Percentiles rank a stretch among this genome's conserved stretches.
phyloP scores from a whole-genome alignment of 1,284 basidiomycete species.

The Sphaerobolus stellatus region DNA sequence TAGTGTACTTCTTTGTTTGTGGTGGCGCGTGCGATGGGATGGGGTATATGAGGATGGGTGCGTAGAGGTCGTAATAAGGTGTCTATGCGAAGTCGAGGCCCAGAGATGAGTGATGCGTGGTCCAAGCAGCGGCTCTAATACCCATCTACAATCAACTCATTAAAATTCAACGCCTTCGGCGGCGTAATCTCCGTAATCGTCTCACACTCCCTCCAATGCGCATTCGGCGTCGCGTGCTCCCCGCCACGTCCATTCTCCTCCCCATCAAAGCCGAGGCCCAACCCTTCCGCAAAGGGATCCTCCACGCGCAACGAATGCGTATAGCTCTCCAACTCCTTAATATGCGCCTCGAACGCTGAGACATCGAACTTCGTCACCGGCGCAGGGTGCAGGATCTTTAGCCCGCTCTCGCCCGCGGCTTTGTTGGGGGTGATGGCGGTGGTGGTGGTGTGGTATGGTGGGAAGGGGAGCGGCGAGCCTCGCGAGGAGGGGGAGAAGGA shows the following conservation, averaged over 20 bases:
- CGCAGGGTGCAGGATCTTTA: constrained; percentile 2
- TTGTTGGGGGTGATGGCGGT: background rate
- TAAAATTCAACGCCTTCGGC: background rate
- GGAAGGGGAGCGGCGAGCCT: background rate
- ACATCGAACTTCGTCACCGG: constrained; percentile 8
- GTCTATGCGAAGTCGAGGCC: background rate
- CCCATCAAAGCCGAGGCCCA: background rate
- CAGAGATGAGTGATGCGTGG: background rate
- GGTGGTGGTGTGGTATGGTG: background rate
- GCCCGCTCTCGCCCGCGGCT: background rate
- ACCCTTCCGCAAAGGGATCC: background rate
- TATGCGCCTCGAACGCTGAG: background rate
- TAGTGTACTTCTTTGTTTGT: background rate
- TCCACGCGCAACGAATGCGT: background rate
- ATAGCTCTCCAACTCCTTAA: background rate
- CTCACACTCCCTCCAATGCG: too few relatives aligned
- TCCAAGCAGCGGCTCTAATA: constrained; percentile 1
- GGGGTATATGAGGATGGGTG: background rate
- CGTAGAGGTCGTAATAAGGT: background rate
- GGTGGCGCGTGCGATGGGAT: background rate
- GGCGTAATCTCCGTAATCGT: background rate
- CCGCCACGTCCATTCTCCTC: background rate
- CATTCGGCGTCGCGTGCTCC: background rate
- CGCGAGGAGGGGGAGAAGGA: background rate
- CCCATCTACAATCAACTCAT: constrained; percentile 10